Conservation (phyloP, 2,329 filamentous ascomycete genomes). For the Emergomyces orientalis region DNA sequence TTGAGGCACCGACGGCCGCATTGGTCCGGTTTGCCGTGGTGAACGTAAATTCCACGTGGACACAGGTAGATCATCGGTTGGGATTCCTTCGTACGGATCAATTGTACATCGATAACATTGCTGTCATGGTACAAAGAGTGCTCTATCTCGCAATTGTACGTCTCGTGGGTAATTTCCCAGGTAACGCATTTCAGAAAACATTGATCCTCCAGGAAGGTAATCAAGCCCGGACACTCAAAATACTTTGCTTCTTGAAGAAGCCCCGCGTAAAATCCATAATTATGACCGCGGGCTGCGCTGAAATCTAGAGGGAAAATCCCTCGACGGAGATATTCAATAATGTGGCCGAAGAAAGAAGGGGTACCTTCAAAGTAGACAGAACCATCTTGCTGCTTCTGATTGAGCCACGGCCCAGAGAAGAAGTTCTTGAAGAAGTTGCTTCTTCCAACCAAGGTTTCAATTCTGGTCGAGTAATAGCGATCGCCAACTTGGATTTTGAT, state of each 20-base stretch:
- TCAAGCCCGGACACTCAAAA: constrained; percentile 10
- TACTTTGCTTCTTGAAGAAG: constrained; percentile 12
- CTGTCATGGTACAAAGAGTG: background rate
- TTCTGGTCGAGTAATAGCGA: constrained; percentile 4
- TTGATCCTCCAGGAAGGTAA: constrained; percentile 11
- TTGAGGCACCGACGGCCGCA: constrained; percentile 12
- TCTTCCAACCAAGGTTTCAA: constrained; percentile 7
- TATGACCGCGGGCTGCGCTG: constrained; percentile 8
- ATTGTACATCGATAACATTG: background rate
- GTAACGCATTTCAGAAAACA: constrained; percentile 10
- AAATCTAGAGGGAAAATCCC: constrained; percentile 11
- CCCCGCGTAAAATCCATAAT: constrained; percentile 10
- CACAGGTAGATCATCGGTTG: constrained; percentile 9
- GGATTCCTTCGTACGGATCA: background rate
- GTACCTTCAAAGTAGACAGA: constrained; percentile 12
- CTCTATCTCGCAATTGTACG: background rate
- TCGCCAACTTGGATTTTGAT: constrained; percentile 11
- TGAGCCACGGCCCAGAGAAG: constrained; percentile 10
- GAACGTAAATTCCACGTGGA: constrained; percentile 9
- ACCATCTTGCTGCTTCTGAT: constrained; percentile 8
- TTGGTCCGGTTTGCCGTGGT: background rate
- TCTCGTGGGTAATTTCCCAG: background rate
- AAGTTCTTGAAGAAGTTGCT: constrained; percentile 12
- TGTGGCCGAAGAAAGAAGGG: constrained; percentile 7
- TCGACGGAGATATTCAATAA: constrained; percentile 12